A percentile compares a stretch with the other conserved stretches of the same genome.
These are phyloP conservation scores for Symbiodinium pilosum DNA, from an alignment of 73 alveolate genomes.

Conservation along the genomic window DNA sequence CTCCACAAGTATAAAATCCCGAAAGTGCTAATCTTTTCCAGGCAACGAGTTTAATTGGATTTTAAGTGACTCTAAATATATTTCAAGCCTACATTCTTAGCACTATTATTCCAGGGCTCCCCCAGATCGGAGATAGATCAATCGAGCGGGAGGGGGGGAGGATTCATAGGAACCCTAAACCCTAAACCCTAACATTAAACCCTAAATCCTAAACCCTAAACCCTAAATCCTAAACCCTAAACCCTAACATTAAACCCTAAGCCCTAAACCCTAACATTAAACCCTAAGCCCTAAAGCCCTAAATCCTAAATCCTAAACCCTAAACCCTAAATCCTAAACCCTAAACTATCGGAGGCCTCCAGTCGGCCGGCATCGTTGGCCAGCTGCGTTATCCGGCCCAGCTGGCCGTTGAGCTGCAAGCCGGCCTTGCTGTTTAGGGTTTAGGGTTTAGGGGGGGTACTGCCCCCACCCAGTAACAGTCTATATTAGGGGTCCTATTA, in stretches of 20 bases:
- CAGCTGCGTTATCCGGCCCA: slow-evolving; percentile 64
- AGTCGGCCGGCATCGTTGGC: slow-evolving; percentile 69
- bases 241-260: neutral
- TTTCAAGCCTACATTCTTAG: too few relatives aligned
- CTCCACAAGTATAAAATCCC: neutral
- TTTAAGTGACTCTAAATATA: too few relatives aligned
- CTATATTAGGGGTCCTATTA: too few relatives aligned
- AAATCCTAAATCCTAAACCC: neutral
- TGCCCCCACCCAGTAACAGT: too few relatives aligned
- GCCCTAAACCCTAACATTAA: neutral
- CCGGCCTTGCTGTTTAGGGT: slow-evolving; percentile 44
- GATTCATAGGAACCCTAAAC: too few relatives aligned
- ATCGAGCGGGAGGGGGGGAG: too few relatives aligned
- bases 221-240: too few relatives aligned
- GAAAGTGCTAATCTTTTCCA: too few relatives aligned
- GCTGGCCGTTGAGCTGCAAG: slow-evolving; percentile 49
- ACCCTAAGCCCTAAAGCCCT: neutral
- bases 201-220: neutral
- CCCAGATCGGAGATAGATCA: too few relatives aligned
- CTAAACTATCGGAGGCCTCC: neutral
- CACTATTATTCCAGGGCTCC: too few relatives aligned
- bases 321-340: neutral
- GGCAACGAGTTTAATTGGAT: too few relatives aligned
- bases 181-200: neutral
- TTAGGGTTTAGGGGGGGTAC: too few relatives aligned